Evolutionary conservation across 371 early-diverging fungal species (phyloP), one percentile per base, ranked within the genome.

Genomic region (Mucor piriformis): DNA sequence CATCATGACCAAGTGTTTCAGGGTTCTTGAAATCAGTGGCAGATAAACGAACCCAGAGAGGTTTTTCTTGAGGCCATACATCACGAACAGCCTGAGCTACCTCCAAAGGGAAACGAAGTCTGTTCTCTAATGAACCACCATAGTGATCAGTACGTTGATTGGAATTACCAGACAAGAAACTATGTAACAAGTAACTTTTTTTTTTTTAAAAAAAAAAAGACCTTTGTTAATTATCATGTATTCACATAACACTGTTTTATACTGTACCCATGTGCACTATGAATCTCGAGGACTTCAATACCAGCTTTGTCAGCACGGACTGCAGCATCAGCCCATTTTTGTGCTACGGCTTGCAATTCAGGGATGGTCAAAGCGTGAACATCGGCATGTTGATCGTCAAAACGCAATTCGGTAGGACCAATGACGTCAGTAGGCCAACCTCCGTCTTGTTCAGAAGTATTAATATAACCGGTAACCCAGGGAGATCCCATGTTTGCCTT

Each of bases 101-200:
- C 59, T 93, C 92, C 1, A 90, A 33, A 24, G 83, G 54, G 62
- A 91, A 81, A 1, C 92, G 82, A 15, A 78, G 74, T 29, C 93
- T 84, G 73, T 93, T 93, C 57, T 92, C 88, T 34, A 88, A 81
- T 3, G 83, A 77, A 0, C 92, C 92, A 53, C 89, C 91, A 66
- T 94, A 96, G 33, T 84, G 64, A 66, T 96, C 96, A 0, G 92
- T 91, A 33, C 96, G 85, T 20, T 83, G 61, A 76, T 96, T 97
- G 37, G 88, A 81, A 11, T 89, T 61, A 2, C 93, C 92, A 15
- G 91, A 91, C 13, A 92, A 68, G 61, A 97, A 97, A 64, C 82
- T 81, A 66, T 85, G 83, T 38, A 93, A 57, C 42, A 95, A 75
- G 67, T 93, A 95, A 6, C 95, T n/a, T n/a, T n/a, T n/a, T n/a